phyloP scores from a whole-genome alignment of 345 rosid genomes.

The Citrus trifoliata region DNA sequence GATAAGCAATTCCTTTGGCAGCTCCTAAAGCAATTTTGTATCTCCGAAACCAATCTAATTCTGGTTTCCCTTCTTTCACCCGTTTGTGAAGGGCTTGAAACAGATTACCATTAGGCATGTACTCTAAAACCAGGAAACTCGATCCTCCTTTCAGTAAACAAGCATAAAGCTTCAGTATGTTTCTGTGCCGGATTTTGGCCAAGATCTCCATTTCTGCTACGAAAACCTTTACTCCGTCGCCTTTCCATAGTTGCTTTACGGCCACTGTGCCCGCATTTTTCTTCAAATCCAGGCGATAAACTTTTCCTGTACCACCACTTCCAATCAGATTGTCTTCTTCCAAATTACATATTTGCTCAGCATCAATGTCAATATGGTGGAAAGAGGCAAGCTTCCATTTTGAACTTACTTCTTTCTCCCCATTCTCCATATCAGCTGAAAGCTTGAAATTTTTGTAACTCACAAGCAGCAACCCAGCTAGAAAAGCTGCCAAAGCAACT shows the following conservation, averaged over 20 bases:
- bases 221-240: conserved; percentile 48
- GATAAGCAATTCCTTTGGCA: conserved; percentile 82
- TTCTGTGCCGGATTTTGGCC: conserved; percentile 74
- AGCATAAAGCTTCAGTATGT: conserved; percentile 77
- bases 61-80: conserved; percentile 50
- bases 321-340: conserved; percentile 69
- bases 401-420: conserved; percentile 25
- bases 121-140: conserved; percentile 74
- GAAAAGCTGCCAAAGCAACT: conserved; percentile 32
- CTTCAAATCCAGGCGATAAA: conserved; percentile 73
- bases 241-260: conserved; percentile 66
- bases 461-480: conserved; percentile 42
- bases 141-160: conserved; percentile 57
- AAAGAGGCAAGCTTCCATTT: conserved; percentile 66
- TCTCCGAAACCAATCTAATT: conserved; percentile 66
- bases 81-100: conserved; percentile 54
- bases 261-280: conserved; percentile 63
- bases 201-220: conserved; percentile 77
- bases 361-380: conserved; percentile 68
- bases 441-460: conserved; percentile 54
- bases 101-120: conserved; percentile 78
- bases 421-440: conserved; percentile 23
- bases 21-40: conserved; percentile 73
- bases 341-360: conserved; percentile 62
- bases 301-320: conserved; percentile 83